Percentiles rank a stretch among this genome's conserved stretches.
Conservation (phyloP, 2,329 filamentous ascomycete species). For the Pseudogymnoascus sp. region DNA sequence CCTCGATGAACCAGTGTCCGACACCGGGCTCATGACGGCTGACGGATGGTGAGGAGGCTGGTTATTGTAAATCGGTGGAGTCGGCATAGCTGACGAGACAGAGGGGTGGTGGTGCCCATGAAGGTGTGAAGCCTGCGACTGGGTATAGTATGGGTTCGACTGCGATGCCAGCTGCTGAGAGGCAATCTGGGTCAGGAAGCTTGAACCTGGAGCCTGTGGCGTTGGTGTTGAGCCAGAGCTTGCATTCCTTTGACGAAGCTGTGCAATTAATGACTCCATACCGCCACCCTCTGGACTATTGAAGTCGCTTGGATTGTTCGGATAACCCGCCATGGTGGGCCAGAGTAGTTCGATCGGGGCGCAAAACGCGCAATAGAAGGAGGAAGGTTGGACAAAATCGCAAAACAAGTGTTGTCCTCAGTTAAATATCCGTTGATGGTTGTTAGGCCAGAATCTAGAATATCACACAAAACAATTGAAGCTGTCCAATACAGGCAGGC, state of each 20-base stretch:
- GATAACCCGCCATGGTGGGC: constrained; percentile 30
- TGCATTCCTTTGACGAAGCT: constrained; percentile 24
- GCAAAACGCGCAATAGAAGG: constrained; percentile 20
- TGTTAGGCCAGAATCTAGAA: not conserved
- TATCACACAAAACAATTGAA: constrained; percentile 9
- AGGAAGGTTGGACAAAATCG: constrained; percentile 9
- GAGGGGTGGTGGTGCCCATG: constrained; percentile 44
- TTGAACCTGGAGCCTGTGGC: constrained; percentile 2
- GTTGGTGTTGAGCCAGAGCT: constrained; percentile 1
- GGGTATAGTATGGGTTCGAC: constrained; percentile 23
- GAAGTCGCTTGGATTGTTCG: constrained; percentile 21
- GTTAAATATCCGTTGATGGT: constrained; percentile 5
- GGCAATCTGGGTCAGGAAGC: constrained; percentile 10
- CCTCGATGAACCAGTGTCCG: constrained; percentile 31
- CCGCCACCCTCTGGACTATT: constrained; percentile 13
- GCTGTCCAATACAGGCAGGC: not conserved
- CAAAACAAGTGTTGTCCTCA: constrained; percentile 3
- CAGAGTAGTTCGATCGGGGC: constrained; percentile 26
- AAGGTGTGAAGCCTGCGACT: constrained; percentile 19
- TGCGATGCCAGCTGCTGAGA: constrained; percentile 3
- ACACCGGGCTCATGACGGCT: constrained; percentile 49
- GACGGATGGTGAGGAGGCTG: constrained; percentile 46
- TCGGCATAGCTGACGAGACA: constrained; percentile 49
- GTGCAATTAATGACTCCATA: constrained; percentile 29
- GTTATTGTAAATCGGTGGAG: constrained; percentile 43